These are phyloP conservation scores for Xylaria sp. DNA, from an alignment of 495 filamentous ascomycete genomes.

Conservation along the genomic window DNA sequence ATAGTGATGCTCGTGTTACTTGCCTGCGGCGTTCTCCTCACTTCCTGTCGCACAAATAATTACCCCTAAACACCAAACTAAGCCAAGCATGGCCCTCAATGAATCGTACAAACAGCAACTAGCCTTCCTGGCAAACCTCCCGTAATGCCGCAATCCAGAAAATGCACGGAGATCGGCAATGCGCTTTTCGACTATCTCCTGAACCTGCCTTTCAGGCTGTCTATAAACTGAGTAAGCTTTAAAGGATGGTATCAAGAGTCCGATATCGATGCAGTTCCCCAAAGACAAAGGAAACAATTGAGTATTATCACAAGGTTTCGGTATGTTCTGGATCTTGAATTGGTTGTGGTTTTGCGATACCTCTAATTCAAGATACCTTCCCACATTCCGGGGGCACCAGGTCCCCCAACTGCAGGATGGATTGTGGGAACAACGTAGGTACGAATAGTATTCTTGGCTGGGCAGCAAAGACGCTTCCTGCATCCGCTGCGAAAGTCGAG, in stretches of 20 bases:
- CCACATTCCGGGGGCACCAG: conserved; percentile 67
- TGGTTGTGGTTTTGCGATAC: conserved; percentile 9
- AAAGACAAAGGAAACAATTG: conserved; percentile 41
- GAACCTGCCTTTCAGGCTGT: conserved; percentile 35
- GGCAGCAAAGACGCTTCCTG: conserved; percentile 68
- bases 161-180: conserved; percentile 40
- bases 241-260: conserved; percentile 41
- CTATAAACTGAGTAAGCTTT: conserved; percentile 41
- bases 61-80: conserved; percentile 33
- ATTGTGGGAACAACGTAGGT: conserved; percentile 42
- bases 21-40: conserved; percentile 14
- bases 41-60: conserved; percentile 15
- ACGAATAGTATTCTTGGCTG: conserved; percentile 48
- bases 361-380: conserved; percentile 57
- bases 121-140: conserved; percentile 33
- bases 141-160: conserved; percentile 42
- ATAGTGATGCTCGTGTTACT: conserved; percentile 6
- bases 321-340: conserved; percentile 28
- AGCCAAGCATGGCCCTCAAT: conserved; percentile 25
- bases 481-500: conserved; percentile 46
- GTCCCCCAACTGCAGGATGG: conserved; percentile 50
- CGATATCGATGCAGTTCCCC: conserved; percentile 34
- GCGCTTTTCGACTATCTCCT: conserved; percentile 36
- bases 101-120: conserved; percentile 42
- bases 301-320: conserved; percentile 44